Evolutionary conservation across 495 filamentous ascomycete species (phyloP), one percentile per base, ranked within the genome.

Genomic region (Penicillium dipodomyicola): DNA sequence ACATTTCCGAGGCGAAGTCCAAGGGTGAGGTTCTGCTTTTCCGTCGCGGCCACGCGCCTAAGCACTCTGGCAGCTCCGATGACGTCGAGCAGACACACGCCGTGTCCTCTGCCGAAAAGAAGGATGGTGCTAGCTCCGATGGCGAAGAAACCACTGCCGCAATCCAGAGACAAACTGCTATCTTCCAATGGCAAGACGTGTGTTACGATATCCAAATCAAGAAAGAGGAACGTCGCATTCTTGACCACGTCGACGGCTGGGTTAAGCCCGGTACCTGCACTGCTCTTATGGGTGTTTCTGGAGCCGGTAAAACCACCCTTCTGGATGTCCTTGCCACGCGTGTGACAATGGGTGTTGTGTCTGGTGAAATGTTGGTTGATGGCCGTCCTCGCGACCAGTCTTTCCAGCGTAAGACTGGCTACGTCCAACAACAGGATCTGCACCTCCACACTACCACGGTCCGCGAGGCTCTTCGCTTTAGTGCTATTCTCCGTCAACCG

Each of bases 351-450:
- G 82, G 82, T 58, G 74, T 80, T 19, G 76, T 85, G 2, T 69
- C 66, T 11, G 82, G 80, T 33, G 76, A 82, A 48, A 79, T 84
- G 69, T 61, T 83, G 49, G 80, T 84, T 17, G 77, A 83, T 54
- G 82, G 82, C 12, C 61, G 71, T 27, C 73, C 71, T 35, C 69
- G 87, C 17, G 89, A 95, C 65, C 77, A 81, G 17, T 90, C 88
- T 0, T 96, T 96, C 80, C 91, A 94, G 66, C 87, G 92, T 33
- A 94, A 94, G 76, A 96, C 92, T 3, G 92, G 92, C 25, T 97
- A 96, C 63, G 93, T 94, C 19, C 91, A 97, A 64, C 93, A 97
- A 69, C 91, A 96, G 72, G 93, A 97, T 82, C 81, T 97, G 9
- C 92, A 96, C 70, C 80, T 95, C 23, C 79, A 87, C 35, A 95